These are phyloP conservation scores for Leccinum fibrillosum DNA, from an alignment of 768 basidiomycete genomes.

Conservation along the genomic window DNA sequence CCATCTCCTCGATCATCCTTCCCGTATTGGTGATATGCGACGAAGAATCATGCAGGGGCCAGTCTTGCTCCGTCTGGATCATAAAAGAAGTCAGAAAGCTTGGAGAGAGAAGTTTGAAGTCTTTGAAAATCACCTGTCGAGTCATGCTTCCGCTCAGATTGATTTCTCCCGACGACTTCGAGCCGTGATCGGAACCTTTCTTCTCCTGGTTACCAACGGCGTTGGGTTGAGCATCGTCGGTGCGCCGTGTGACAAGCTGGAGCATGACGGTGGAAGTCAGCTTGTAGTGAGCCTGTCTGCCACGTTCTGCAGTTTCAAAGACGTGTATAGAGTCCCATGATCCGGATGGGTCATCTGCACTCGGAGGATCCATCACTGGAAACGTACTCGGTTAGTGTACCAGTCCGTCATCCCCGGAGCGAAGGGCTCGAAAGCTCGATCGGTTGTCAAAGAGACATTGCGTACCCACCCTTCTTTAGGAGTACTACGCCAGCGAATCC, in stretches of 20 bases:
- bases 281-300: constrained; percentile 93
- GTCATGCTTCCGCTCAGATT: constrained; percentile 96
- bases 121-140: constrained; percentile 65
- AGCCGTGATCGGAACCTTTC: constrained; percentile 40
- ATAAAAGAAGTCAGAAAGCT: constrained; percentile 4
- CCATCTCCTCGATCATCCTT: constrained; percentile 96
- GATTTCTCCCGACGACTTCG: constrained; percentile 71
- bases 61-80: constrained; percentile 81
- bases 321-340: constrained; percentile 99
- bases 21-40: constrained; percentile 95
- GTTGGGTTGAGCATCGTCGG: constrained; percentile 23
- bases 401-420: background rate
- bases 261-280: constrained; percentile 97
- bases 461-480: constrained; percentile 80
- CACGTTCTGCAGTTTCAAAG: constrained; percentile 91
- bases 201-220: constrained; percentile 28
- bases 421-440: constrained; percentile 2
- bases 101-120: constrained; percentile 4
- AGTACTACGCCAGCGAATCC: constrained; percentile 96
- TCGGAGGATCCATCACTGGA: constrained; percentile 59
- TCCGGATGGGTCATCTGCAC: constrained; percentile 64
- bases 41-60: constrained; percentile 70
- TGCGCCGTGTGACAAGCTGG: constrained; percentile 64
- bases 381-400: constrained; percentile 2
- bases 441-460: background rate